phyloP scores from a whole-genome alignment of 495 filamentous ascomycete genomes.

The Aspergillus conjunctus region DNA sequence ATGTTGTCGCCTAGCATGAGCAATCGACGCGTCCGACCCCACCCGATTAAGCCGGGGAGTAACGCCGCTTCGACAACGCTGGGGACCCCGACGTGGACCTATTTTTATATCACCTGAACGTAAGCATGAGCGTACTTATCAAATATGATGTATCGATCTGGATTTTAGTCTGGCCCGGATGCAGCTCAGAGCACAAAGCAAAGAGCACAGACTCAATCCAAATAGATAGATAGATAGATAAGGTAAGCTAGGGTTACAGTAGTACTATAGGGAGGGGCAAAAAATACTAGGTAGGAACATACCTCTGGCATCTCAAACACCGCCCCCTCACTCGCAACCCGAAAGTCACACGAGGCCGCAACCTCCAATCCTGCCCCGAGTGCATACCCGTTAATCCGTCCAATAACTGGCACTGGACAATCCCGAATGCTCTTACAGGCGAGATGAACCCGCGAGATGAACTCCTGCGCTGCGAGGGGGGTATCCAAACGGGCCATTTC shows the following conservation, averaged over 20 bases:
- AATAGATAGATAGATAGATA: background rate
- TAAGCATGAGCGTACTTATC: background rate
- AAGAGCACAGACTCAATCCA: background rate
- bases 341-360: slow-evolving; percentile 30
- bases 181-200: background rate
- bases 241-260: background rate
- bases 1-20: slow-evolving; percentile 32
- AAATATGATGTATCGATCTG: background rate
- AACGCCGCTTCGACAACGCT: slow-evolving; percentile 33
- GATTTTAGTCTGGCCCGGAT: background rate
- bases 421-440: slow-evolving; percentile 23
- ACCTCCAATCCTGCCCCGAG: slow-evolving; percentile 28
- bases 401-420: slow-evolving; percentile 30
- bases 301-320: slow-evolving; percentile 35
- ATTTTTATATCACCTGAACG: background rate
- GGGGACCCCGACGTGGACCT: slow-evolving; percentile 30
- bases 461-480: slow-evolving; percentile 20
- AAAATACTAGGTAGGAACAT: background rate
- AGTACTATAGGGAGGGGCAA: no score
- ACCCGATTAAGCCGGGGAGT: slow-evolving; percentile 29
- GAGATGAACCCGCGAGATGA: slow-evolving; percentile 26
- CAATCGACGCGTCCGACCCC: slow-evolving; percentile 29
- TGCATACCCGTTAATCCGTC: slow-evolving; percentile 28
- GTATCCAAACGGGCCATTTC: slow-evolving; percentile 24
- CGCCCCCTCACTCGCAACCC: slow-evolving; percentile 25